Base-by-base conservation (phyloP, 169 alveolate species). In the Babesia microti region DNA sequence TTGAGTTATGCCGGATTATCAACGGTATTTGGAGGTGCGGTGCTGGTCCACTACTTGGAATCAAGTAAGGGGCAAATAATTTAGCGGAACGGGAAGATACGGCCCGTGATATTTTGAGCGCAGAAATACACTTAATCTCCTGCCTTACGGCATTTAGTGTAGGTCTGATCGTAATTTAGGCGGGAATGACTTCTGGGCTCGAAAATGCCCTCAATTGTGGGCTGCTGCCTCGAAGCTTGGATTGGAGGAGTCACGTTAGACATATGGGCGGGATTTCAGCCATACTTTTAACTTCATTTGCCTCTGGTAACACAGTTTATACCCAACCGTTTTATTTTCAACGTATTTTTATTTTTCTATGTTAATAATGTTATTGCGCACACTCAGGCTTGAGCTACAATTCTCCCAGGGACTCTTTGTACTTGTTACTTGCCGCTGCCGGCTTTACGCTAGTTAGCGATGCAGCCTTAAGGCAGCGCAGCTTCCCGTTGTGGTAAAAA, bases 231-330 rank as follows among this genome's bases (percentile, higher is more conserved):
- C 18, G 67, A 23, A 22, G 76, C 28, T 65, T 65, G 33, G 23
- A 50, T 39, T 65, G 76, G 76, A 54, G 54, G 15, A 68, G 69
- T 6, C 76, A 65, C 35, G 53, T 54, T 30, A 54, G 56, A 42
- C 76, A 65, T n/a, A 46, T 41, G 11, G 45, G 53, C 22, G 43
- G 59, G 19, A 32, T 65, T 4, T 46, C 76, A 9, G 76, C 69
- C 3, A 63, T 65, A 5, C 18, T 55, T 21, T 68, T 69, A 5
- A 59, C 76, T 11, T 50, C 76, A 19, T 65, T 47, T 28, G 76
- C 70, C 29, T 65, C 76, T 24, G 61, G 76, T 55, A 60, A 5
- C 46, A 17, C 49, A 14, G 17, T 5, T 17, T n/a, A n/a, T n/a
- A n/a, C n/a, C n/a, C n/a, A n/a, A n/a, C n/a, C n/a, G n/a, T n/a